phyloP scores from a whole-genome alignment of 2,329 filamentous ascomycete species.

The Blumeria graminis region DNA sequence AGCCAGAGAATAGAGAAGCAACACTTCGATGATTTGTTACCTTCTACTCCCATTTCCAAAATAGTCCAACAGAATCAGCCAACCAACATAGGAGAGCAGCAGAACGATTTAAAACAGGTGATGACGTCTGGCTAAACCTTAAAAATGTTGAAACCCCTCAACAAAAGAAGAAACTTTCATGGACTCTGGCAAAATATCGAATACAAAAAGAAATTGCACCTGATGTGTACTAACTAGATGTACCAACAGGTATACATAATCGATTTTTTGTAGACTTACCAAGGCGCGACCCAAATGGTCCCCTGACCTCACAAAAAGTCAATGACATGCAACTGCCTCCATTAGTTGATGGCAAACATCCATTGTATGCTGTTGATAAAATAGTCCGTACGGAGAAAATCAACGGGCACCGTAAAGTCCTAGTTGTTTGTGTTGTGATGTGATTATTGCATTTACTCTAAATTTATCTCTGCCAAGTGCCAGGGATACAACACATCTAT shows the following conservation, averaged over 20 bases:
- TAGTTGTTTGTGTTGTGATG: too few species aligned
- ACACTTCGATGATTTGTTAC: too few species aligned
- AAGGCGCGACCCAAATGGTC: slow-evolving; percentile 1
- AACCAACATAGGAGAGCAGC: not conserved
- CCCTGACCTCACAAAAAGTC: slow-evolving; percentile 1
- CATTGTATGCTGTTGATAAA: not conserved
- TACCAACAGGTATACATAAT: slow-evolving; percentile 1
- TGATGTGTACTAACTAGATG: not conserved
- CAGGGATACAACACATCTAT: too few species aligned
- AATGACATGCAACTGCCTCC: not conserved
- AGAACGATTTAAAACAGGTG: not conserved
- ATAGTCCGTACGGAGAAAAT: not conserved
- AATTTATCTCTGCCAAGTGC: too few species aligned
- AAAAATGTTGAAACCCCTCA: not conserved
- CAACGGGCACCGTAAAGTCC: not conserved
- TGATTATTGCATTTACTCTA: too few species aligned
- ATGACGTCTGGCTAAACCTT: slow-evolving; percentile 1
- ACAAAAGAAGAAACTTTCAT: not conserved
- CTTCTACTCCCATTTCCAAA: too few species aligned
- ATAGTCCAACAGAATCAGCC: too few species aligned
- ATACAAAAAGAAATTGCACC: slow-evolving; percentile 1
- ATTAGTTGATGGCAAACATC: not conserved
- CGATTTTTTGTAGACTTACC: slow-evolving; percentile 1
- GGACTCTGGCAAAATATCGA: not conserved
- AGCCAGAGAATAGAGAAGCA: too few species aligned